phyloP scores from a whole-genome alignment of 1,284 basidiomycete genomes.

The Microstroma glucosiphilum region DNA sequence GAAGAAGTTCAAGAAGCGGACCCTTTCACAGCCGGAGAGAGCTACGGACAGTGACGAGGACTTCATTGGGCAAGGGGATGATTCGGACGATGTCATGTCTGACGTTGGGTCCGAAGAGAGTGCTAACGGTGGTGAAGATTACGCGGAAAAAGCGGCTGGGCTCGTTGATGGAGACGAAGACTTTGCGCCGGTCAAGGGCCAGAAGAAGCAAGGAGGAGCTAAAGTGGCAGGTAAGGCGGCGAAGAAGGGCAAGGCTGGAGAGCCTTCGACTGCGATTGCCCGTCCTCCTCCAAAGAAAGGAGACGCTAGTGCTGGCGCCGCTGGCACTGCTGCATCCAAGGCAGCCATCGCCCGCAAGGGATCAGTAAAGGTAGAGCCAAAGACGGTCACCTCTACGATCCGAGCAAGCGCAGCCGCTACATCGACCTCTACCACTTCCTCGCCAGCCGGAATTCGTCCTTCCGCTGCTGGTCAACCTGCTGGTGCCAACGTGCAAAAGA shows the following conservation, averaged over 20 bases:
- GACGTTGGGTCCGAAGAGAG: background rate
- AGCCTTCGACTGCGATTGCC: too few species aligned
- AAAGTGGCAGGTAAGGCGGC: too few species aligned
- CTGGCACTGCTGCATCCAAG: background rate
- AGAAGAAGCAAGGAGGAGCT: background rate
- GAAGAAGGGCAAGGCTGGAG: too few species aligned
- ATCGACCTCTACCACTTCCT: background rate
- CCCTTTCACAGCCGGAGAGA: background rate
- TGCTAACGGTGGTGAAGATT: too few species aligned
- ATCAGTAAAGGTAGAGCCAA: background rate
- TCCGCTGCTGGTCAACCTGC: too few species aligned
- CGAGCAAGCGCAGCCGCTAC: conserved; percentile 1
- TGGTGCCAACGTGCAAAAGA: too few species aligned
- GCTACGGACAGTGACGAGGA: conserved; percentile 2
- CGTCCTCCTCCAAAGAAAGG: too few species aligned
- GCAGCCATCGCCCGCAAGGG: background rate
- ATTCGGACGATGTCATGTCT: conserved; percentile 1
- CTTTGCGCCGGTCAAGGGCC: background rate
- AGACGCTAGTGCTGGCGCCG: too few species aligned
- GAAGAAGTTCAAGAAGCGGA: background rate
- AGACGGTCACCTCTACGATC: background rate
- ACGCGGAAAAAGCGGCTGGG: too few species aligned
- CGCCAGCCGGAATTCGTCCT: too few species aligned
- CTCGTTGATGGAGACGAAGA: background rate
- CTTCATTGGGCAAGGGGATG: background rate